Percentiles rank a stretch among this genome's conserved stretches.
Conservation (phyloP, 495 filamentous ascomycete genomes). For the Penicillium cataractarum region DNA sequence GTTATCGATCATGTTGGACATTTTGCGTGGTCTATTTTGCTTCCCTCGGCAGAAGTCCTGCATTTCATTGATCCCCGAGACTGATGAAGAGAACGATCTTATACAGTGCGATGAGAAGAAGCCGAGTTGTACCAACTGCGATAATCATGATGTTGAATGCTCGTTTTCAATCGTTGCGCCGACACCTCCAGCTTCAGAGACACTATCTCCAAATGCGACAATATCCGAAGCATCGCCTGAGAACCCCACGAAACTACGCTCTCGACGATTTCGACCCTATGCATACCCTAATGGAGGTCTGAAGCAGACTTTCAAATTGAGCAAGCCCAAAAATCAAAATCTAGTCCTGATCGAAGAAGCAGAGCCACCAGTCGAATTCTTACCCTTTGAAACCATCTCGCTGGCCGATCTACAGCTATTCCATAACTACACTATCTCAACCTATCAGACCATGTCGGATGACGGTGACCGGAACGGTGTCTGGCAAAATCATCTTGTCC, state of each 20-base stretch:
- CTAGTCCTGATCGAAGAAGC: conserved; percentile 3
- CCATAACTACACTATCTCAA: conserved; percentile 41
- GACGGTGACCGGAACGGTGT: conserved; percentile 28
- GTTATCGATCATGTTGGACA: conserved; percentile 4
- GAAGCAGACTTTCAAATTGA: conserved; percentile 16
- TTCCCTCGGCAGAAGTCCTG: background rate
- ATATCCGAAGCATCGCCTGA: background rate
- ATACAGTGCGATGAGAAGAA: conserved; percentile 43
- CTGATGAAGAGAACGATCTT: conserved; percentile 6
- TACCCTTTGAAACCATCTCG: conserved; percentile 26
- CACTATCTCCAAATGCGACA: background rate
- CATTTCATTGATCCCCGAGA: background rate
- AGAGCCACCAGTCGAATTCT: conserved; percentile 13
- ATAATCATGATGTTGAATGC: conserved; percentile 34
- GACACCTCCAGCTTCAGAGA: conserved; percentile 11
- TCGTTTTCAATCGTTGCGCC: conserved; percentile 19
- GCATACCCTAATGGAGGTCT: conserved; percentile 22
- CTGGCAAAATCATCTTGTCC: conserved; percentile 44
- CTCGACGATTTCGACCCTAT: conserved; percentile 31
- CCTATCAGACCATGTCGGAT: conserved; percentile 36
- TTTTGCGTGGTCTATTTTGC: conserved; percentile 6
- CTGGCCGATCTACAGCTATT: conserved; percentile 42
- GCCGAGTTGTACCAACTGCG: conserved; percentile 37
- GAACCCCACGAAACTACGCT: background rate
- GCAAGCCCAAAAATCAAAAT: background rate